Evolutionary conservation across 2,329 filamentous ascomycete genomes (phyloP).

Genomic region (Penicillium polonicum): DNA sequence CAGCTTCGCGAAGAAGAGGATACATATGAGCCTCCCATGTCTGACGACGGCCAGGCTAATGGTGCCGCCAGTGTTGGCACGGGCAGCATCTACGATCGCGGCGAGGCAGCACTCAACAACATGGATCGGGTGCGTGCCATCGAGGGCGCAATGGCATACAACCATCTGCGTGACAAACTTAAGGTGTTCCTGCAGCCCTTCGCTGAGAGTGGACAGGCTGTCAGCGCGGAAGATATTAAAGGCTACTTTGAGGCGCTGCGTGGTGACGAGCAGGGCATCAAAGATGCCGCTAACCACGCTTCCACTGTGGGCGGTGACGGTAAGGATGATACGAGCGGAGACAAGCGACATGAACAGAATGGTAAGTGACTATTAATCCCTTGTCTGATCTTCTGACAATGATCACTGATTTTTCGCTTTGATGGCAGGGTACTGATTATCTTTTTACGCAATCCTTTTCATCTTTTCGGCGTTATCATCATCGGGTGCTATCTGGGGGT

Average conservation of each 20-base stretch:
- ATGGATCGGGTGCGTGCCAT: conserved; percentile 92
- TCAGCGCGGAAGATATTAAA: conserved; percentile 95
- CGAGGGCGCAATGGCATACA: conserved; percentile 97
- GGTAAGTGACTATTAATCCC: conserved; percentile 34
- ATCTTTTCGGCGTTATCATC: not conserved
- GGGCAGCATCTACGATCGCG: conserved; percentile 81
- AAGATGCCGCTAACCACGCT: conserved; percentile 59
- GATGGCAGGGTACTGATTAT: conserved; percentile 14
- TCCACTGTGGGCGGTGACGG: conserved; percentile 35
- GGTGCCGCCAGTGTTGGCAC: conserved; percentile 60
- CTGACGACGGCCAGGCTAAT: conserved; percentile 58
- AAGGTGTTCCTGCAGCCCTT: conserved; percentile 93
- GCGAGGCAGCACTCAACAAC: conserved; percentile 86
- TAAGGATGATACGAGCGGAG: conserved; percentile 27
- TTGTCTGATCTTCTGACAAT: not conserved
- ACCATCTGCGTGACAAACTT: conserved; percentile 92
- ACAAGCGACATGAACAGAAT: conserved; percentile 48
- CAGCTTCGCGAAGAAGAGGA: conserved; percentile 94
- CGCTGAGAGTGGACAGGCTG: conserved; percentile 82
- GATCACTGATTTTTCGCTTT: not conserved
- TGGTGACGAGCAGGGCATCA: conserved; percentile 76
- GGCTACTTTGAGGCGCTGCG: conserved; percentile 91
- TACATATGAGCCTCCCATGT: conserved; percentile 86
- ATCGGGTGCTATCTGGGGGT: not conserved
- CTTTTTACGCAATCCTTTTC: not conserved